A percentile compares a stretch with the other conserved stretches of the same genome.
Evolutionary conservation across 306 rosid species (phyloP).

Genomic region (Pyrus bretschneideri): DNA sequence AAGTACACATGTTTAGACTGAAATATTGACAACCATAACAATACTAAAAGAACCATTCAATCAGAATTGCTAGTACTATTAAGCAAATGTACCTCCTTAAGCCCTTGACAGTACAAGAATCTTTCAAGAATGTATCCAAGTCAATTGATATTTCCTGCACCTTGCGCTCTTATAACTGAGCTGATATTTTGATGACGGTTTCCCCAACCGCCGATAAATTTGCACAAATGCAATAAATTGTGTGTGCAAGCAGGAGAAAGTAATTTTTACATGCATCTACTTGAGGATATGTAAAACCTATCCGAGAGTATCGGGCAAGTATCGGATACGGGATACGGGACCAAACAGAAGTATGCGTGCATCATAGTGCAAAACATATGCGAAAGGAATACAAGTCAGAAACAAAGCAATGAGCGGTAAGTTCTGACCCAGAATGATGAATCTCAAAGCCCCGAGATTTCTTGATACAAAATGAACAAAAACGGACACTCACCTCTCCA

Average conservation of each 20-base stretch:
- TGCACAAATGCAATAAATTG: not conserved
- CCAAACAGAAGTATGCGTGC: too few relatives aligned
- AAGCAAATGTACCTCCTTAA: not conserved
- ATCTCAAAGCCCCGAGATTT: not conserved
- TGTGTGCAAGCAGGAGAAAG: not conserved
- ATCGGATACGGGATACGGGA: too few relatives aligned
- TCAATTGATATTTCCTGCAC: not conserved
- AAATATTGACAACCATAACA: not conserved
- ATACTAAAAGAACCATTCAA: not conserved
- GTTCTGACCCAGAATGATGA: not conserved
- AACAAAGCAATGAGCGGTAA: not conserved
- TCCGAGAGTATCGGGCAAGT: not conserved
- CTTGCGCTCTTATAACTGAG: not conserved
- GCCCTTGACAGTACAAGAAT: not conserved
- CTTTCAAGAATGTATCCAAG: not conserved
- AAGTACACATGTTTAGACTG: not conserved
- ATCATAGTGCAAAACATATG: not conserved
- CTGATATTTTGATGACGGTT: not conserved
- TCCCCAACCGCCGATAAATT: not conserved
- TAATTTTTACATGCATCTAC: not conserved
- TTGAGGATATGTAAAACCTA: not conserved
- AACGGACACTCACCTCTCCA: constrained; percentile 65
- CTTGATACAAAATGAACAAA: not conserved
- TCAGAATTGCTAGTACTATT: not conserved
- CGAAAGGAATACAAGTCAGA: not conserved